Base-by-base conservation (phyloP, 805 yeast species). In the Maudiozyma turicensis region DNA sequence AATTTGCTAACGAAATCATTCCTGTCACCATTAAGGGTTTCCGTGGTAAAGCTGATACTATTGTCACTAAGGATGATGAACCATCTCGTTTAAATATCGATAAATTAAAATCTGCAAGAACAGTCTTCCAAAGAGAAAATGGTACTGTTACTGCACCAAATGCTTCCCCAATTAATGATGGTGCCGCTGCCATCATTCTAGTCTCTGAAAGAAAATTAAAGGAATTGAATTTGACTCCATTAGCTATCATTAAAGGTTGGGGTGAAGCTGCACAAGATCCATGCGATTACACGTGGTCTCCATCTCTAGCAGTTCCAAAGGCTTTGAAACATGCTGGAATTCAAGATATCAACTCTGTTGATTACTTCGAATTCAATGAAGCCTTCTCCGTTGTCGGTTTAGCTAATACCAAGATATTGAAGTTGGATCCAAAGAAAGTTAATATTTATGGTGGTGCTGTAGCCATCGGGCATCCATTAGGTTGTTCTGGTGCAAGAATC, bases 191-290 rank as follows among this genome's bases (percentile, higher is more conserved):
- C 45, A 80, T 93, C 38, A 74, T 93, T 43, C 76, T 93, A 57
- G 93, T 88, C 47, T 85, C 95, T 51, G 97, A 80, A 65, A 72
- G 72, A 54, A 89, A 90, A 74, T 76, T 90, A 60, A 80, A 81
- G 67, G 96, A 90, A 76, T 79, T 89, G 59, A 84, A 84, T 43
- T 73, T 93, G 64, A 88, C 75, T 66, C 99, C 99, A 55, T 67
- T 93, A 54, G 98, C 96, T 52, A 81, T 81, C 68, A 83, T 93
- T 60, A 66, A 78, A 48, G 95, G 96, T 52, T 91, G 96, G 95
- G 99, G 95, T 71, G 99, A 93, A 68, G 98, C 98, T 62, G 99
- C 95, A 50, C 90, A 88, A 68, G 81, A 81, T 42, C 99, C 99
- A 56, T 78, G 84, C 59, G 95, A 90, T 72, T 93, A 93, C 77